Evolutionary conservation across 768 basidiomycete genomes (phyloP).

Genomic region (Paxillus rubicundulus): DNA sequence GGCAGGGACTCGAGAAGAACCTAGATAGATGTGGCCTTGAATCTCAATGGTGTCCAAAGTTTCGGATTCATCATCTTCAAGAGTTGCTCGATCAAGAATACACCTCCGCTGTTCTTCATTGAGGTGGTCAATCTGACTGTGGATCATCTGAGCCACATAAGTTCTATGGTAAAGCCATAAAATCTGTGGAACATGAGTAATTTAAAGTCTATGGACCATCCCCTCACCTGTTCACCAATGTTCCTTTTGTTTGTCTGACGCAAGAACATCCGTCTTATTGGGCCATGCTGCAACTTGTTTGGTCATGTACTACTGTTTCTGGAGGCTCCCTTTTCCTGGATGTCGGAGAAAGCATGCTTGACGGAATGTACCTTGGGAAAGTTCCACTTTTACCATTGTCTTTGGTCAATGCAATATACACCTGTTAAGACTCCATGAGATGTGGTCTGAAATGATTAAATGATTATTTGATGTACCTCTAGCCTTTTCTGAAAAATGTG

Average conservation of each 20-base stretch:
- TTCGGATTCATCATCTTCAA: background rate
- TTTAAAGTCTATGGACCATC: background rate
- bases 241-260: conserved; percentile 33
- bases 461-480: conserved; percentile 15
- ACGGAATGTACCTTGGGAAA: conserved; percentile 35
- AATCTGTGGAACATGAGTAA: background rate
- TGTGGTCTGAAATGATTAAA: background rate
- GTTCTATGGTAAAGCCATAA: background rate
- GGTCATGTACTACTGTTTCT: conserved; percentile 30
- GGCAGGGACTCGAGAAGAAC: background rate
- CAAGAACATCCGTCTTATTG: conserved; percentile 24
- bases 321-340: conserved; percentile 30
- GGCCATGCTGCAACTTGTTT: conserved; percentile 30
- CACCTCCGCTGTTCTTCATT: background rate
- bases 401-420: too few relatives aligned
- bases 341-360: conserved; percentile 30
- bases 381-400: conserved; percentile 28
- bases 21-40: background rate
- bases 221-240: conserved; percentile 29
- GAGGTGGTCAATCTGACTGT: background rate
- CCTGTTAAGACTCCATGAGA: conserved; percentile 20
- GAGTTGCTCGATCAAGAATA: background rate
- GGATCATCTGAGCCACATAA: background rate
- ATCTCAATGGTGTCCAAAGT: background rate
- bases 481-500: conserved; percentile 16